A percentile compares a stretch with the other conserved stretches of the same genome.
Evolutionary conservation across 2,329 filamentous ascomycete genomes (phyloP).

Genomic region (Verruconis gallopava): DNA sequence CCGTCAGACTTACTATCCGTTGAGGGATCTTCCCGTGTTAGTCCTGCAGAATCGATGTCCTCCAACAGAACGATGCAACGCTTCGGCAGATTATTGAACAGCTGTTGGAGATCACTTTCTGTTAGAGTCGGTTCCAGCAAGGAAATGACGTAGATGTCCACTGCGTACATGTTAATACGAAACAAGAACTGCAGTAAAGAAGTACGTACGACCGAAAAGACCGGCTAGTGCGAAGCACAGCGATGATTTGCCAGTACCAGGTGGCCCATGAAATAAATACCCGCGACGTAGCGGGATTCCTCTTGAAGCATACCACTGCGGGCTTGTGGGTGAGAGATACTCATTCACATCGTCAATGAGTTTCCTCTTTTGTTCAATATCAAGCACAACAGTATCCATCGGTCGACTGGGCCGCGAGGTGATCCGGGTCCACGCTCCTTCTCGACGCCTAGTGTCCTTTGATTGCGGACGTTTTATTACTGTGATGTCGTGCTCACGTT

Average conservation of each 20-base stretch:
- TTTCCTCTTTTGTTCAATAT: slow-evolving; percentile 49
- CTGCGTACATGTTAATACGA: no score
- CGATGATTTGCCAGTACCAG: slow-evolving; percentile 62
- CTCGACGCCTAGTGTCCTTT: slow-evolving; percentile 24
- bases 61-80: slow-evolving; percentile 63
- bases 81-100: slow-evolving; percentile 54
- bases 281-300: slow-evolving; percentile 79
- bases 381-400: slow-evolving; percentile 64
- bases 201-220: slow-evolving; percentile 33
- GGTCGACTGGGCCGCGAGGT: slow-evolving; percentile 50
- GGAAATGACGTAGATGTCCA: slow-evolving; percentile 33
- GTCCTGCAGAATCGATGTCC: slow-evolving; percentile 57
- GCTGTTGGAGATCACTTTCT: slow-evolving; percentile 45
- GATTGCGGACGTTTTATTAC: slow-evolving; percentile 33
- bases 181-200: no score
- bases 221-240: slow-evolving; percentile 31
- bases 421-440: slow-evolving; percentile 28
- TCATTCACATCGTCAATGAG: slow-evolving; percentile 64
- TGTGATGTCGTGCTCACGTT: slow-evolving; percentile 31
- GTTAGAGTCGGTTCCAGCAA: slow-evolving; percentile 57
- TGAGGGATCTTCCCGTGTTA: slow-evolving; percentile 24
- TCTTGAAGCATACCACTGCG: slow-evolving; percentile 70
- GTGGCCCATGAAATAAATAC: slow-evolving; percentile 74
- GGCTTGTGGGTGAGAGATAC: slow-evolving; percentile 57
- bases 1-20: slow-evolving; percentile 14